Conservation (phyloP, 805 yeast species). For the Myxozyma sirexii region DNA sequence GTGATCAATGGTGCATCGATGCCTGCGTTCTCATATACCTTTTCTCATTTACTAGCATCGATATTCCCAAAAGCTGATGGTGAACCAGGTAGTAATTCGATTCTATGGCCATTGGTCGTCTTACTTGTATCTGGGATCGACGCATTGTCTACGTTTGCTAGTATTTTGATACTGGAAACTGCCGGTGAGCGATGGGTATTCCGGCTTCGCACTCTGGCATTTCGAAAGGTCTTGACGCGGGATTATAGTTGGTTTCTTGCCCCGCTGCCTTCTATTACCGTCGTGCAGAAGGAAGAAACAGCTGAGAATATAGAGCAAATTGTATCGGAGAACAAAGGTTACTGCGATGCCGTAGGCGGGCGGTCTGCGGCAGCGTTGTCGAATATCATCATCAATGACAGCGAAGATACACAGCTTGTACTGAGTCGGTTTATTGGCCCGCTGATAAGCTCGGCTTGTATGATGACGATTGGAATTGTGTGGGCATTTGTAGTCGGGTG, state of each 20-base stretch:
- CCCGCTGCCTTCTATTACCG: neutral
- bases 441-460: conserved; percentile 54
- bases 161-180: conserved; percentile 54
- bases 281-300: neutral
- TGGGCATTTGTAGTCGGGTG: conserved; percentile 86
- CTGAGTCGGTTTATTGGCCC: conserved; percentile 65
- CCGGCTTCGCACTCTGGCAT: conserved; percentile 53
- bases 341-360: neutral
- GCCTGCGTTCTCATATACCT: conserved; percentile 78
- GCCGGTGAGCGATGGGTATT: conserved; percentile 72
- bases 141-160: conserved; percentile 58
- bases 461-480: conserved; percentile 61
- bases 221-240: conserved; percentile 55
- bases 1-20: conserved; percentile 62
- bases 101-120: conserved; percentile 71
- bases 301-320: neutral
- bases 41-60: conserved; percentile 68
- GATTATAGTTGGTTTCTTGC: conserved; percentile 52
- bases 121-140: conserved; percentile 64
- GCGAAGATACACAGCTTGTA: conserved; percentile 71
- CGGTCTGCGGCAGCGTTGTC: conserved; percentile 37
- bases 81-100: neutral
- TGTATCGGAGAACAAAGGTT: neutral
- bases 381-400: conserved; percentile 74
- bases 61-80: conserved; percentile 53